phyloP scores from a whole-genome alignment of 768 basidiomycete species.

The Leccinum rimulosum region DNA sequence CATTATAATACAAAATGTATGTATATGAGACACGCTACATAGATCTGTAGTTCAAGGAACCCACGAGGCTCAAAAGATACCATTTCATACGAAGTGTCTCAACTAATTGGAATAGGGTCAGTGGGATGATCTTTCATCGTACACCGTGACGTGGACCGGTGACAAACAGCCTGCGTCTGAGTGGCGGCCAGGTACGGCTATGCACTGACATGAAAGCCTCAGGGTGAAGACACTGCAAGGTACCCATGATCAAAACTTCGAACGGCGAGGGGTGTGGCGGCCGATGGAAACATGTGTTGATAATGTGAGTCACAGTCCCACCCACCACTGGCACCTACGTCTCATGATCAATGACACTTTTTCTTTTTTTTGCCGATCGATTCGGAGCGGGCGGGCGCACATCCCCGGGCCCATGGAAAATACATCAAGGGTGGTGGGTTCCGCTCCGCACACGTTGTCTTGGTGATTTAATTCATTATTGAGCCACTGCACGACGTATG shows the following conservation, averaged over 20 bases:
- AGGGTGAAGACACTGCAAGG: background rate
- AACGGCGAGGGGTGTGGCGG: background rate
- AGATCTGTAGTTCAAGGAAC: too few relatives aligned
- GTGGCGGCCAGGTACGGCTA: background rate
- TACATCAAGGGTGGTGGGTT: background rate
- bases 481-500: background rate
- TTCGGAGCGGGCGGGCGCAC: background rate
- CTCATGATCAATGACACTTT: background rate
- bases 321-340: background rate
- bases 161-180: background rate
- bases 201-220: background rate
- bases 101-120: background rate
- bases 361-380: background rate
- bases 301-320: background rate
- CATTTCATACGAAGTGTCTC: background rate
- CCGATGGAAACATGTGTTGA: background rate
- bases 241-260: background rate
- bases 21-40: background rate
- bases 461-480: background rate
- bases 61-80: background rate
- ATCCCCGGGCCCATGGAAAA: background rate
- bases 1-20: background rate
- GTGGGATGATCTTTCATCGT: background rate
- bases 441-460: background rate
- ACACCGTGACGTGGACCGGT: background rate